phyloP scores from a whole-genome alignment of 129 eudicot genomes.

The Artemisia tridentata region DNA sequence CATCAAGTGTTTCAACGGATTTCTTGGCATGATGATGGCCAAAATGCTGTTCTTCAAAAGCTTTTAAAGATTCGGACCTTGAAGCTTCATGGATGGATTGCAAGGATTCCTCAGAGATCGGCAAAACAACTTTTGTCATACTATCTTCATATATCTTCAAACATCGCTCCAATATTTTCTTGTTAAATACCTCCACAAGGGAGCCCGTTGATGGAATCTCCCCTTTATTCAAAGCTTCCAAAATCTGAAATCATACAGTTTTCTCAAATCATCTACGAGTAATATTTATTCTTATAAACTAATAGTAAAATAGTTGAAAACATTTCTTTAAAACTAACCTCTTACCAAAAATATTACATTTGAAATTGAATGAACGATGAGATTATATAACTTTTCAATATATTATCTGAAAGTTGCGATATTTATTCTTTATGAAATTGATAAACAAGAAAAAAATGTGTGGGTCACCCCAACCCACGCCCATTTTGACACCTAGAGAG shows the following conservation, averaged over 20 bases:
- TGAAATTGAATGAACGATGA: too few relatives aligned
- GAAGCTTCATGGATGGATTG: conserved; percentile 55
- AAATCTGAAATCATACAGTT: conserved; percentile 45
- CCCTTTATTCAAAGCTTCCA: conserved; percentile 94
- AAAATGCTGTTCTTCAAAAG: conserved; percentile 90
- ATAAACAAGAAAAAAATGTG: too few relatives aligned
- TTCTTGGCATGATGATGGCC: conserved; percentile 91
- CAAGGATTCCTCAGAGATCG: conserved; percentile 52
- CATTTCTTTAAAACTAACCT: too few relatives aligned
- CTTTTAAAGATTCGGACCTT: conserved; percentile 51
- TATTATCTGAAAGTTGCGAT: too few relatives aligned
- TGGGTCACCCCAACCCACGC: neutral
- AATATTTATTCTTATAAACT: neutral
- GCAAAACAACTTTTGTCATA: conserved; percentile 59
- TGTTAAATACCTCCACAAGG: conserved; percentile 94
- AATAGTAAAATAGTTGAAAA: neutral
- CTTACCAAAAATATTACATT: too few relatives aligned
- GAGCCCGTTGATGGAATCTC: conserved; percentile 98
- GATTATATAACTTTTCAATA: too few relatives aligned
- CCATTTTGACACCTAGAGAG: conserved; percentile 3
- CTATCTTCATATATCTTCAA: conserved; percentile 58
- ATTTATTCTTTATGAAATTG: too few relatives aligned
- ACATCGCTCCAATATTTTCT: conserved; percentile 79
- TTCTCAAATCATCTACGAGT: neutral
- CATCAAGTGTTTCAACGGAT: conserved; percentile 68